Conservation (phyloP, 2,329 filamentous ascomycete genomes). For the Akanthomyces muscarius region DNA sequence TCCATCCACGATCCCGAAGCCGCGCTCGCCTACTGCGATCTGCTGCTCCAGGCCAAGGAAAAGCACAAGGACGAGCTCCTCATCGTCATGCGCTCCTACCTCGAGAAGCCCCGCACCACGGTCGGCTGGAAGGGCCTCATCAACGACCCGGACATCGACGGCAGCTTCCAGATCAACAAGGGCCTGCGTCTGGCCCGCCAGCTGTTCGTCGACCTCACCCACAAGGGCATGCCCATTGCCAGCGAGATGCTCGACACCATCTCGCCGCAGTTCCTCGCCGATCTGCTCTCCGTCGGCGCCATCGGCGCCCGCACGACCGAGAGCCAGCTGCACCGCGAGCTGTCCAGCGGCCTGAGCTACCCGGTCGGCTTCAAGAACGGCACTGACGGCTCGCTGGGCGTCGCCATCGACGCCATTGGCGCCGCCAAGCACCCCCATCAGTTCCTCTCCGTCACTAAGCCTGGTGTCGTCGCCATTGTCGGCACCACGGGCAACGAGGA, state of each 20-base stretch:
- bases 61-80: slow-evolving; percentile 79
- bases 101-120: slow-evolving; percentile 97
- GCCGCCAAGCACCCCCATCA: slow-evolving; percentile 86
- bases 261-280: slow-evolving; percentile 94
- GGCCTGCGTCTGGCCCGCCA: slow-evolving; percentile 87
- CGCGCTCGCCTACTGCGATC: slow-evolving; percentile 76
- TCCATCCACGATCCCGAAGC: slow-evolving; percentile 95
- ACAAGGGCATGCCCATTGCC: slow-evolving; percentile 86
- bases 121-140: slow-evolving; percentile 99
- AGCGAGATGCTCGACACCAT: slow-evolving; percentile 99
- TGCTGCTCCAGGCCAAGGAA: slow-evolving; percentile 70
- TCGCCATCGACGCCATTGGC: slow-evolving; percentile 94
- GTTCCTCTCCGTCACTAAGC: slow-evolving; percentile 98
- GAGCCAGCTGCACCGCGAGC: slow-evolving; percentile 91
- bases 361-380: slow-evolving; percentile 99
- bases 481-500: slow-evolving; percentile 92
- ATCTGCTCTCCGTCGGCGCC: slow-evolving; percentile 90
- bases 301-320: slow-evolving; percentile 96
- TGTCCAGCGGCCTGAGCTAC: slow-evolving; percentile 92
- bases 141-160: slow-evolving; percentile 97
- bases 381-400: slow-evolving; percentile 84
- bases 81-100: slow-evolving; percentile 97
- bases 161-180: slow-evolving; percentile 99
- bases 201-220: slow-evolving; percentile 87
- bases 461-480: slow-evolving; percentile 91